phyloP scores from a whole-genome alignment of 2,329 filamentous ascomycete genomes.

The Neonectria ditissima region DNA sequence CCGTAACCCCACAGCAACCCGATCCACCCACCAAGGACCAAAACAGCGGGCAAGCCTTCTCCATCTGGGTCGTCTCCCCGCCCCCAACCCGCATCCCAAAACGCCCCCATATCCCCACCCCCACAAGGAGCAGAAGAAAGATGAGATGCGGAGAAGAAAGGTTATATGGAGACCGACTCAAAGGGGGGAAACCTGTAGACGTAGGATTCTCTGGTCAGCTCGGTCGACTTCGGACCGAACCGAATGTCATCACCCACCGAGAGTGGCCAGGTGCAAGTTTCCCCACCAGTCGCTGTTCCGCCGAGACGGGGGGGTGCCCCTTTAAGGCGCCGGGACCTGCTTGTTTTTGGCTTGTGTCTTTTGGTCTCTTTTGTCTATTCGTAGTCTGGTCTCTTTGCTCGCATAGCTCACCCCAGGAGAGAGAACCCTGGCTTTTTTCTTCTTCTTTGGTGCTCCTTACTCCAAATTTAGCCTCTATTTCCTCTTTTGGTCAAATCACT shows the following conservation, averaged over 20 bases:
- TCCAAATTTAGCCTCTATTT: background rate
- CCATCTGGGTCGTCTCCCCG: background rate
- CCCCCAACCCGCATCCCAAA: background rate
- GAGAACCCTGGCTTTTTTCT: background rate
- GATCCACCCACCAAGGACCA: too few relatives aligned
- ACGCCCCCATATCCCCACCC: conserved; percentile 25
- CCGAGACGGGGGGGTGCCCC: conserved; percentile 6
- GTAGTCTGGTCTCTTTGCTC: background rate
- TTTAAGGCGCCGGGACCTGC: conserved; percentile 16
- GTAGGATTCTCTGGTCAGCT: background rate
- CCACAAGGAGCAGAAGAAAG: conserved; percentile 9
- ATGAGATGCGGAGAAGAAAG: conserved; percentile 19
- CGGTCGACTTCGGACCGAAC: conserved; percentile 25
- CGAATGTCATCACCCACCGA: conserved; percentile 16
- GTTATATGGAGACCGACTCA: background rate
- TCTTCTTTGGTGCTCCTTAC: too few relatives aligned
- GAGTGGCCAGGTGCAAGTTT: conserved; percentile 15
- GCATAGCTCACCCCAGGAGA: background rate
- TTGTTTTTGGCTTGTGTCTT: background rate
- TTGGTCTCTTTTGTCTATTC: background rate
- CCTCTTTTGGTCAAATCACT: background rate
- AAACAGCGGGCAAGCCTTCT: background rate
- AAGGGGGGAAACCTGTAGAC: too few relatives aligned
- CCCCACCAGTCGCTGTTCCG: conserved; percentile 25
- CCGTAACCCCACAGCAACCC: background rate